Conservation (phyloP, 495 filamentous ascomycete genomes). For the Parmelia sp. region DNA sequence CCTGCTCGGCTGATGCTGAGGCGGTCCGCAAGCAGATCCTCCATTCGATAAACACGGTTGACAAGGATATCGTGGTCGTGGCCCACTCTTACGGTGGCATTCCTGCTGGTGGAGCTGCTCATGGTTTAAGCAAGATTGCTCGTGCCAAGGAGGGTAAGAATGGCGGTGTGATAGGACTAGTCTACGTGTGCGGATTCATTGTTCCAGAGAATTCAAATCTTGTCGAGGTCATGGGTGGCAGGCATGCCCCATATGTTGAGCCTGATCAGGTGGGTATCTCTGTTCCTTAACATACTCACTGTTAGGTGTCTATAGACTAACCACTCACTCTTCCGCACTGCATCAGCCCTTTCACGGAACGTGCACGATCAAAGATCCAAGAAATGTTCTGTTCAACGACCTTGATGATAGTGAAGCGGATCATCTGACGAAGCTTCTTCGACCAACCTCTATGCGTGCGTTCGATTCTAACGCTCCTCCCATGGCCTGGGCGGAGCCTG, state of each 20-base stretch:
- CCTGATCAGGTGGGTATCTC: constrained; percentile 18
- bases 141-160: constrained; percentile 31
- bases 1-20: constrained; percentile 32
- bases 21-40: constrained; percentile 27
- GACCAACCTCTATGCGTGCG: constrained; percentile 27
- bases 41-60: constrained; percentile 29
- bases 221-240: constrained; percentile 35
- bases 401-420: constrained; percentile 26
- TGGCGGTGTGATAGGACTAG: constrained; percentile 41
- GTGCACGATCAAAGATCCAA: constrained; percentile 14
- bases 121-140: constrained; percentile 38
- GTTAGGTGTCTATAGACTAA: neutral
- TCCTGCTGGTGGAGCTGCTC: constrained; percentile 44
- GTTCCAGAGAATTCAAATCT: constrained; percentile 34
- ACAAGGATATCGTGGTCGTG: constrained; percentile 43
- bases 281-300: neutral
- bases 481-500: constrained; percentile 23
- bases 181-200: constrained; percentile 42
- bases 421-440: constrained; percentile 19
- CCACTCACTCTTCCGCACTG: neutral
- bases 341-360: constrained; percentile 2
- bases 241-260: constrained; percentile 28
- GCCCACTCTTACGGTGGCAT: constrained; percentile 48
- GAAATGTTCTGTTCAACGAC: constrained; percentile 28
- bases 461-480: constrained; percentile 22